Evolutionary conservation across 805 yeast genomes (phyloP), one percentile per base, ranked within the genome.

Genomic region (Dipodascus albidus): DNA sequence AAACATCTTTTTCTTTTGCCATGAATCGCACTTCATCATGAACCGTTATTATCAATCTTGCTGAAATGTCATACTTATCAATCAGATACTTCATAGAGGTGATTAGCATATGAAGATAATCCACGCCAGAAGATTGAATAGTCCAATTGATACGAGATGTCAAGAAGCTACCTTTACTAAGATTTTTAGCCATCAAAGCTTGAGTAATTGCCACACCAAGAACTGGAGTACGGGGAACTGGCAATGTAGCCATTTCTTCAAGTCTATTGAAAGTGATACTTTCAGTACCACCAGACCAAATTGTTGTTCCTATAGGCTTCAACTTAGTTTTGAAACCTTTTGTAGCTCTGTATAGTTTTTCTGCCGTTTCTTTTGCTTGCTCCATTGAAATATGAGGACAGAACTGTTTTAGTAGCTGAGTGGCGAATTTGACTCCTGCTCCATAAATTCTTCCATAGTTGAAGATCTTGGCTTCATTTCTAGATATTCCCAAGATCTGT

Each of bases 371-470:
- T 6, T 70, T 70, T 1, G 96, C 96, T 53, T 85, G 84, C 1
- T 68, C 70, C 22, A 86, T 91, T 3, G 81, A 65, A 27, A 89
- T 66, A 1, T 70, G 67, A 0, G 95, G 85, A 62, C 89, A 88
- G 69, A 89, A 90, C 63, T 85, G 89, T 60, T 86, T 84, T 56
- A 93, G 72, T 47, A 90, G 70, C n/a, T 85, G 79, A 0, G 88
- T 78, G 0, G 99, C 96, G 70, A 89, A 93, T 60, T 82, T 85
- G 19, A 84, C 81, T 1, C 99, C 99, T 0, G 99, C 99, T 21
- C 99, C 99, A 69, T 93, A 93, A 47, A 93, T 93, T 57, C 99
- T 77, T 27, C 99, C 98, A 69, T 93, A 93, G 65, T 93, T 93
- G 75, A 93, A 95, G 6, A 90, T 80, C 62, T 93, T 93, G 3